These are phyloP conservation scores for Acanthamoeba rhysodes DNA, from an alignment of 208 protist genomes.

Conservation along the genomic window DNA sequence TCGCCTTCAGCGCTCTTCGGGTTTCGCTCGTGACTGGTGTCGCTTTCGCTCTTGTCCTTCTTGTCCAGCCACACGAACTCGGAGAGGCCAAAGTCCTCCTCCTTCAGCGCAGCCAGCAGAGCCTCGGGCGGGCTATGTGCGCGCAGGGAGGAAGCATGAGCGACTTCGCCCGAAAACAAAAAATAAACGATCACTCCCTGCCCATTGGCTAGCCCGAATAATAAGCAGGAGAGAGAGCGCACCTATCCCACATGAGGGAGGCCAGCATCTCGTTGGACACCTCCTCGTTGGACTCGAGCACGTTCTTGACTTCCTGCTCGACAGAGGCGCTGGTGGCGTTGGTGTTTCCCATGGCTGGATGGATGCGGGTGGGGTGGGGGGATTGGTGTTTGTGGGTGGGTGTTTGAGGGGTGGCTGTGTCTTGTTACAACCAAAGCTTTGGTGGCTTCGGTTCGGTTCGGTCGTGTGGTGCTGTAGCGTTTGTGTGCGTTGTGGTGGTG, in stretches of 20 bases:
- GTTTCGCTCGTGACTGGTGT: background rate
- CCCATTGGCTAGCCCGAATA: background rate
- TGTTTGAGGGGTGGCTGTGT: background rate
- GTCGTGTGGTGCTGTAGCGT: no score
- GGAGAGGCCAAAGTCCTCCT: background rate
- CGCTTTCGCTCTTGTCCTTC: background rate
- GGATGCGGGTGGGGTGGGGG: no score
- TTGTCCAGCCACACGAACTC: conserved; percentile 47
- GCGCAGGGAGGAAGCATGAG: no score
- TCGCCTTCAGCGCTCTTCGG: background rate
- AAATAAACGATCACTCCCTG: background rate
- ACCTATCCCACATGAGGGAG: conserved; percentile 40
- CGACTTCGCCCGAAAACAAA: background rate
- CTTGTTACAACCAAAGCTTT: no score
- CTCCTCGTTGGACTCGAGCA: background rate
- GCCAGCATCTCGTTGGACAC: conserved; percentile 34
- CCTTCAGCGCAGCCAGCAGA: conserved; percentile 3
- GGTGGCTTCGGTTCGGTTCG: no score
- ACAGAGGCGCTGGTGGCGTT: background rate
- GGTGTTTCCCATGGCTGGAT: conserved; percentile 9
- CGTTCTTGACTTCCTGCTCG: background rate
- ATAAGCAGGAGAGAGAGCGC: background rate
- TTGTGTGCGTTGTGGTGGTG: no score
- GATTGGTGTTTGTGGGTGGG: background rate
- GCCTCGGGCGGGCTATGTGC: conserved; percentile 9